phyloP scores from a whole-genome alignment of 1,139 yeast genomes.

The Suhomyces terraborum region DNA sequence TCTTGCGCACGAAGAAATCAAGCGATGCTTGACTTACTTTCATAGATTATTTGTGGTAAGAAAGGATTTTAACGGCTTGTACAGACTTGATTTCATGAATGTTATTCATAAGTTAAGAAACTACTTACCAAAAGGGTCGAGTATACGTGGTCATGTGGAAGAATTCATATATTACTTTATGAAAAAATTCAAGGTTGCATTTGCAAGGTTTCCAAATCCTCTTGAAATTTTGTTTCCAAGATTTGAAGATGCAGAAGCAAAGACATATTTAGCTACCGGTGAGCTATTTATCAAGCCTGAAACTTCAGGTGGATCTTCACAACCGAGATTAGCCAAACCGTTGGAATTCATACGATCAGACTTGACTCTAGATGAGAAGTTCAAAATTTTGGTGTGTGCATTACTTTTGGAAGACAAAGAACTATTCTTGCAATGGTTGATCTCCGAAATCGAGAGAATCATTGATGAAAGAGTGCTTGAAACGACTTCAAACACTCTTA shows the following conservation, averaged over 20 bases:
- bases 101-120: constrained; percentile 35
- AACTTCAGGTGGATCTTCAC: constrained; percentile 17
- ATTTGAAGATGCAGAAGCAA: constrained; percentile 46
- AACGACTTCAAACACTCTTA: constrained; percentile 15
- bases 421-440: constrained; percentile 45
- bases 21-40: constrained; percentile 66
- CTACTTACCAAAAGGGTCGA: constrained; percentile 35
- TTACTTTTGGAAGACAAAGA: constrained; percentile 49
- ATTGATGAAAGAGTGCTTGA: constrained; percentile 26
- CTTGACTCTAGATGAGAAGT: constrained; percentile 37
- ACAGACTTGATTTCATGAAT: constrained; percentile 72
- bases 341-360: constrained; percentile 40
- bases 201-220: constrained; percentile 57
- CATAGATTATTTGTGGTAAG: constrained; percentile 67
- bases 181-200: constrained; percentile 56
- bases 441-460: constrained; percentile 39
- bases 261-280: constrained; percentile 51
- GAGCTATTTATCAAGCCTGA: constrained; percentile 41
- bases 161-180: constrained; percentile 69
- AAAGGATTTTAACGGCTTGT: constrained; percentile 62
- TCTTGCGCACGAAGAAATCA: constrained; percentile 59
- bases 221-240: constrained; percentile 72
- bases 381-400: constrained; percentile 52
- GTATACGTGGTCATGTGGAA: constrained; percentile 59
- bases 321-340: constrained; percentile 35